Conservation (phyloP, 441 rosid species). For the Populus trichocarpa region DNA sequence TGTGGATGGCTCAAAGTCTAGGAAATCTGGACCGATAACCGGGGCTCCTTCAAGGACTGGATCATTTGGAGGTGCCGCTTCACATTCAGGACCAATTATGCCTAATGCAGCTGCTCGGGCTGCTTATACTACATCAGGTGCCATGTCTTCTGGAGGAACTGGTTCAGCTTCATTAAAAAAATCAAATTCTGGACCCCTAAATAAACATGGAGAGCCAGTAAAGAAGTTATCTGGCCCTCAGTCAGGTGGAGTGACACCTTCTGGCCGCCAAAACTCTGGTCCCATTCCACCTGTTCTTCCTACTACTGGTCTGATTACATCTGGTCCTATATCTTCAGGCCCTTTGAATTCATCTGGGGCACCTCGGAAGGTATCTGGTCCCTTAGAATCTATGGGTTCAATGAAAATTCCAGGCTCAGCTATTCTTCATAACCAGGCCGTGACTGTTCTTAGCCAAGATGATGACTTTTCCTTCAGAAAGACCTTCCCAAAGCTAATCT, state of each 20-base stretch:
- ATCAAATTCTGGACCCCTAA: constrained; percentile 92
- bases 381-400: constrained; percentile 77
- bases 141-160: constrained; percentile 52
- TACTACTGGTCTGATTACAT: constrained; percentile 89
- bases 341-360: constrained; percentile 81
- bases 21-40: constrained; percentile 94
- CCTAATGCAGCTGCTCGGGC: constrained; percentile 69
- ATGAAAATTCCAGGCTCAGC: constrained; percentile 61
- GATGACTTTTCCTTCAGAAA: constrained; percentile 66
- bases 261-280: constrained; percentile 90
- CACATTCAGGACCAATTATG: constrained; percentile 81
- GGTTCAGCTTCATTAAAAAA: constrained; percentile 80
- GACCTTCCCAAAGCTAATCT: constrained; percentile 69
- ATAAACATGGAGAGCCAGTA: constrained; percentile 88
- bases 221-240: constrained; percentile 92
- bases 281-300: constrained; percentile 88
- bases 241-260: constrained; percentile 78
- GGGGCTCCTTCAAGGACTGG: constrained; percentile 86
- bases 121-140: constrained; percentile 59
- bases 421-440: constrained; percentile 74
- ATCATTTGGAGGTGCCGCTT: constrained; percentile 88
- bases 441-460: constrained; percentile 64
- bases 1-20: constrained; percentile 68
- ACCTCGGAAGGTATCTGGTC: constrained; percentile 93
- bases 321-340: constrained; percentile 88